Base-by-base conservation (phyloP, 2,329 filamentous ascomycete species). In the Pseudogymnoascus sp. region DNA sequence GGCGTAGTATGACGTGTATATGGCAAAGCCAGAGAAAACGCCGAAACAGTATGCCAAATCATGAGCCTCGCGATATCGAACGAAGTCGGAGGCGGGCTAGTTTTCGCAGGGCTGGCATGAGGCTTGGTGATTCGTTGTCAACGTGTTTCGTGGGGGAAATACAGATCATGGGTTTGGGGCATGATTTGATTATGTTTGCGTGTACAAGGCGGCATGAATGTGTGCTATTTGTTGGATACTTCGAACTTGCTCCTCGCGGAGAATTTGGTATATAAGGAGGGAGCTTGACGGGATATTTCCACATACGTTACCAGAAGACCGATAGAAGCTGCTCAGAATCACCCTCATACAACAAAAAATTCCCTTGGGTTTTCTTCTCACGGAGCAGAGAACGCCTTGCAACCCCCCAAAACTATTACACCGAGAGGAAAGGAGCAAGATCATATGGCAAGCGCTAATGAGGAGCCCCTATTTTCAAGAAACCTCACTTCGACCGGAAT, bases 171-270 rank as follows among this genome's bases (percentile, higher is more conserved):
- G 50, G 50, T 19, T 56, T 56, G 50, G 29, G 10, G n/a, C n/a
- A 46, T 56, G 50, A 56, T 56, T 33, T 33, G 29, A 56, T 56
- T 56, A 56, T 56, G 50, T 56, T 56, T 56, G 50, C 50, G 50
- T 33, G 50, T 56, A 56, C 50, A 56, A 56, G 50, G 50, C 50
- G 50, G 11, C n/a, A 56, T 56, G 17, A 19, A 56, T 56, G 26
- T 33, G 50, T 56, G 50, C 29, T 35, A 35, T 56, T 56, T 56
- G 29, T 2, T 56, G 50, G 29, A 33, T 56, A 6, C 50, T 56
- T 10, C 29, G 2, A 56, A 15, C 10, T 56, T 56, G 9, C 6
- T 15, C 5, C n/a, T 56, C n/a, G 1, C 29, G 2, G 50, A 56
- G 10, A 19, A 56, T 33, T n/a, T 33, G 50, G 29, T 56, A 56